Conservation (phyloP, 2,329 filamentous ascomycete genomes). For the Fusarium bactridioides region DNA sequence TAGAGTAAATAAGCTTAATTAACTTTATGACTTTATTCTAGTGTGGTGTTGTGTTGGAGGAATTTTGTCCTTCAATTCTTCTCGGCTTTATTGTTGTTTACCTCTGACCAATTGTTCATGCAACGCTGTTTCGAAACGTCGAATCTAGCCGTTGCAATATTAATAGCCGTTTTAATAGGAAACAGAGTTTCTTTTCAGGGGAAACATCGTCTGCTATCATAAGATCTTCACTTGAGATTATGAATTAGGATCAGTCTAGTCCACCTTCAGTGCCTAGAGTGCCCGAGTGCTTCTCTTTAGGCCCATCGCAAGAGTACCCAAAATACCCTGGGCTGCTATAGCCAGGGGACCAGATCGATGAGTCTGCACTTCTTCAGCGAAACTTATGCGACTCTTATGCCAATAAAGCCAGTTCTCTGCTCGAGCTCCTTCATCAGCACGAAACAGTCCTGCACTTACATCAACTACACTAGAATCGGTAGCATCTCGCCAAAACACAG, state of each 20-base stretch:
- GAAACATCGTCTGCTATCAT: background rate
- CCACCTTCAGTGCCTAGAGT: background rate
- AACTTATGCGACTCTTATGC: constrained; percentile 66
- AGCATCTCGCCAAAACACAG: constrained; percentile 67
- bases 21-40: background rate
- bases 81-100: background rate
- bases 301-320: background rate
- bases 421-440: constrained; percentile 58
- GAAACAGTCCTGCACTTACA: constrained; percentile 68
- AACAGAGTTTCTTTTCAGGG: background rate
- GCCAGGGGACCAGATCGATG: background rate
- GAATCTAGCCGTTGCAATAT: background rate
- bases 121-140: background rate
- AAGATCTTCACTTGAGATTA: background rate
- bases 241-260: background rate
- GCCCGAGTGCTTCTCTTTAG: background rate
- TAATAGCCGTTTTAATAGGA: background rate
- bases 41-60: no score
- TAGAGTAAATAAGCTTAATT: background rate
- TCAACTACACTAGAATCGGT: constrained; percentile 65
- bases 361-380: constrained; percentile 56
- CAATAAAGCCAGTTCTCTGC: constrained; percentile 69
- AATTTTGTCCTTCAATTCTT: background rate
- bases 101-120: background rate
- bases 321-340: background rate